Evolutionary conservation across 768 basidiomycete species (phyloP).

Genomic region (Lactifluus pinguis): DNA sequence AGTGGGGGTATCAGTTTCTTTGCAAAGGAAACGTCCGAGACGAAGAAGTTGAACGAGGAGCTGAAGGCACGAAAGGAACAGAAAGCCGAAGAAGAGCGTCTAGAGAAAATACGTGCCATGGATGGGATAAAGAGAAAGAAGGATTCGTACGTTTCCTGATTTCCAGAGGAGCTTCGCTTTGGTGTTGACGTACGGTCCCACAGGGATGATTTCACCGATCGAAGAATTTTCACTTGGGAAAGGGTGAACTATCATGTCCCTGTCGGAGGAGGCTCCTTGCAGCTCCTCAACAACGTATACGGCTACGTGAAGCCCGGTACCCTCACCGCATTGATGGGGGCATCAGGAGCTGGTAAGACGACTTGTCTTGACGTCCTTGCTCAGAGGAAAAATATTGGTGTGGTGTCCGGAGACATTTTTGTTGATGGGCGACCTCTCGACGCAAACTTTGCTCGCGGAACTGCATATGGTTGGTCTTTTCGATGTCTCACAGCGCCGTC

Average conservation of each 20-base stretch:
- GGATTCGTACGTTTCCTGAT: conserved; percentile 44
- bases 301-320: conserved; percentile 83
- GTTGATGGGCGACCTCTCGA: conserved; percentile 58
- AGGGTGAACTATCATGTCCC: conserved; percentile 70
- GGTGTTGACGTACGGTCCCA: neutral
- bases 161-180: too few relatives aligned
- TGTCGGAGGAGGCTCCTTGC: conserved; percentile 47
- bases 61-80: conserved; percentile 41
- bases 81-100: conserved; percentile 25
- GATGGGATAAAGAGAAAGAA: conserved; percentile 28
- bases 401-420: conserved; percentile 53
- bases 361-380: conserved; percentile 72
- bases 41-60: conserved; percentile 43
- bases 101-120: conserved; percentile 20
- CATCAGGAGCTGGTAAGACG: conserved; percentile 73
- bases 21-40: conserved; percentile 48
- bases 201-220: conserved; percentile 18
- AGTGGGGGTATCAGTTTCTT: conserved; percentile 53
- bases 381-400: conserved; percentile 66
- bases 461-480: conserved; percentile 45
- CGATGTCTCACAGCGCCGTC: conserved; percentile 21
- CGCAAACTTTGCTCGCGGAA: conserved; percentile 51
- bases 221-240: conserved; percentile 77
- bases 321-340: conserved; percentile 73
- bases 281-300: conserved; percentile 65